Evolutionary conservation across 1,284 basidiomycete genomes (phyloP).

Genomic region (Phenoliferia sp.): DNA sequence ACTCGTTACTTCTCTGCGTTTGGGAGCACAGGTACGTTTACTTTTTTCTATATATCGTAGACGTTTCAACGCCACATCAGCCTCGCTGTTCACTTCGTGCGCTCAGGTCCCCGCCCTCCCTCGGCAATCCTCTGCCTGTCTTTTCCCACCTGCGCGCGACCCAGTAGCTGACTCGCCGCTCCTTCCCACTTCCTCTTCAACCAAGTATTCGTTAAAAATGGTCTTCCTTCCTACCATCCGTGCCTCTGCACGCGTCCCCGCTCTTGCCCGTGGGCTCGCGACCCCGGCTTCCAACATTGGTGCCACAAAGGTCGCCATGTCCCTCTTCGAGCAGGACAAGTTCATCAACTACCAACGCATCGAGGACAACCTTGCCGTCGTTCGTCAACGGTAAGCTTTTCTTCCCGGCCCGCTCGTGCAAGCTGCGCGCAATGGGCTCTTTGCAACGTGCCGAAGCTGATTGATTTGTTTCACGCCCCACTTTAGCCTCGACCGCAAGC

Average conservation of each 20-base stretch:
- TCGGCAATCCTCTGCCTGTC: no score
- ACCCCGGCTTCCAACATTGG: constrained; percentile 74
- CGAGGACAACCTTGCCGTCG: constrained; percentile 35
- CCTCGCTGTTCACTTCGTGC: no score
- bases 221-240: constrained; percentile 24
- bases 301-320: constrained; percentile 90
- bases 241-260: constrained; percentile 20
- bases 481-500: constrained; percentile 75
- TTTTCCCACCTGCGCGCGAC: no score
- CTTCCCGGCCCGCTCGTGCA: no score
- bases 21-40: no score
- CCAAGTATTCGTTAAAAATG: constrained; percentile 10
- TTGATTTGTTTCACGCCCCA: not conserved
- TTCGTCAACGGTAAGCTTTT: constrained; percentile 27
- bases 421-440: not conserved
- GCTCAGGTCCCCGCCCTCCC: no score
- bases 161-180: not conserved
- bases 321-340: constrained; percentile 70
- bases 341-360: constrained; percentile 81
- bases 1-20: no score
- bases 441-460: not conserved
- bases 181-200: not conserved
- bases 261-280: constrained; percentile 51
- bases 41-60: no score
- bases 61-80: no score